Base-by-base conservation (phyloP, 1,284 basidiomycete species). In the Bjerkandera adusta region DNA sequence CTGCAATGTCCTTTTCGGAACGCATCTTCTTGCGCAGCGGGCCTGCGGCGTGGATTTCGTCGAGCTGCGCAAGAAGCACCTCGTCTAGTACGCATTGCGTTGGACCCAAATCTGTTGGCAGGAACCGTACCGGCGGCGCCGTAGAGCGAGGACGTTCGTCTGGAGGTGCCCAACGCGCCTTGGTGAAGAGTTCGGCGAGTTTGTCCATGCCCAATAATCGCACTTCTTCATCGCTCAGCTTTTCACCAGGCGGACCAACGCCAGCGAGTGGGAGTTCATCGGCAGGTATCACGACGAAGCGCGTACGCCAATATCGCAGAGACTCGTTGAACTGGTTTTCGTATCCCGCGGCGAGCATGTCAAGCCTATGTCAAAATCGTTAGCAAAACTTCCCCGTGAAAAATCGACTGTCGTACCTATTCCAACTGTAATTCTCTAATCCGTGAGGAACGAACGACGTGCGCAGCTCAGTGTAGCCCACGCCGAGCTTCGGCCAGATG, bases 201-300 rank as follows among this genome's bases (percentile, higher is more conserved):
- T 92, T 93, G 63, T 95, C 90, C 41, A 94, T 95, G 1, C 95
- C 96, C 15, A 91, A 71, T 27, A 97, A 75, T 18, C 92, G 83
- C 13, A 87, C 83, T 67, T 98, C 95, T 62, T 95, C 90, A 26
- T 92, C 86, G 56, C 88, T 83, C 47, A 92, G 76, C 50, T 73
- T 75, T 64, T 92, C 90, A 4, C 83, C 86, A 0, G 70, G 70
- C 0, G 81, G 76, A 1, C 81, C 83, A 15, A 75, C 70, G 43
- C 67, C 77, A 10, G 73, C 66, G 36, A 67, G 70, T 6, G 82
- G 89, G 27, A 77, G 75, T 47, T 85, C 85, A 8, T 81, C 76
- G 0, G 89, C 85, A 0, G 96, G 96, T 37, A 98, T 90, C 15
- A 99, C 81, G 20, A 98, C 79, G 61, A 97, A 97, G n/a, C 95